Conservation (phyloP, 2,329 filamentous ascomycete genomes). For the Trichoderma sp. region DNA sequence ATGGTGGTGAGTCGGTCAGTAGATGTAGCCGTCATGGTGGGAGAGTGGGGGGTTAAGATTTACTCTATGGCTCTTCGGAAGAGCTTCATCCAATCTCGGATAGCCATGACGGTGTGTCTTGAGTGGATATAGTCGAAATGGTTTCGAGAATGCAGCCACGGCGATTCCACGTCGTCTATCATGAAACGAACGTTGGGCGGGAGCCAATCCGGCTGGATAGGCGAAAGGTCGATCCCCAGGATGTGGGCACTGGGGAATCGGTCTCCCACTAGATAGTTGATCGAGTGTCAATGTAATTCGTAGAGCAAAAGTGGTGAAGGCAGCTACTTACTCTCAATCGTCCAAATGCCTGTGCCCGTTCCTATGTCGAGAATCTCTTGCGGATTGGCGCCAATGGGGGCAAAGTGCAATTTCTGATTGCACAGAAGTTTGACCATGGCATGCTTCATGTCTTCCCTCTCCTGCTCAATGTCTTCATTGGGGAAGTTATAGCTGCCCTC, state of each 20-base stretch:
- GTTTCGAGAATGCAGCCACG: constrained; percentile 53
- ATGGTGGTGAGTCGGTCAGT: background rate
- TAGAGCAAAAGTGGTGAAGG: background rate
- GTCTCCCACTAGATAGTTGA: constrained; percentile 43
- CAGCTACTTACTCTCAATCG: constrained; percentile 49
- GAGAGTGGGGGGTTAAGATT: constrained; percentile 22
- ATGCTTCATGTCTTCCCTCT: constrained; percentile 58
- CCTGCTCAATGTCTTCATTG: constrained; percentile 60
- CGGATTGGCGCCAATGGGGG: constrained; percentile 47
- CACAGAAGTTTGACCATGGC: constrained; percentile 50
- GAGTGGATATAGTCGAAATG: constrained; percentile 62
- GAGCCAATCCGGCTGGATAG: constrained; percentile 51
- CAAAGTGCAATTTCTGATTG: constrained; percentile 49
- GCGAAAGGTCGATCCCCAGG: constrained; percentile 47
- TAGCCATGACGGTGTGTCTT: constrained; percentile 55
- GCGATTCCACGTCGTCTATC: constrained; percentile 57
- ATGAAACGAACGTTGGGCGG: constrained; percentile 56
- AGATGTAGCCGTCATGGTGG: background rate
- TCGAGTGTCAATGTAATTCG: background rate
- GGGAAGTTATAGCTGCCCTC: constrained; percentile 57
- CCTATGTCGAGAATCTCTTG: constrained; percentile 57
- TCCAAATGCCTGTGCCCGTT: constrained; percentile 59
- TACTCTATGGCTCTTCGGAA: constrained; percentile 48
- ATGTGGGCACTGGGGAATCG: constrained; percentile 43
- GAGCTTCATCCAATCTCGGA: constrained; percentile 54